phyloP scores from a whole-genome alignment of 306 rosid species.

The Acmispon strigosus region DNA sequence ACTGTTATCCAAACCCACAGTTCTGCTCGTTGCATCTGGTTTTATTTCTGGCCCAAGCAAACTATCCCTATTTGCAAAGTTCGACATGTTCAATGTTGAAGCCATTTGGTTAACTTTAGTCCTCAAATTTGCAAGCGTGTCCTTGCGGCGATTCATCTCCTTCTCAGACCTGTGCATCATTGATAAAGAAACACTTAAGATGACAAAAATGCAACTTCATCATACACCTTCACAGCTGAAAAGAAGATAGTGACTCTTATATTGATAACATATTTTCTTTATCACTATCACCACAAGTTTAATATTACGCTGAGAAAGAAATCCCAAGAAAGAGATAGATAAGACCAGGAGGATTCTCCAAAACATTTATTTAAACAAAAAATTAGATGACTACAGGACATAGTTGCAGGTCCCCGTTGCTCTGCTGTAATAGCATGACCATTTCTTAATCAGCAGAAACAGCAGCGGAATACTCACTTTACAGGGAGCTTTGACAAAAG shows the following conservation, averaged over 20 bases:
- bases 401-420: constrained; percentile 5
- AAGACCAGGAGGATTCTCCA: not conserved
- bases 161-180: constrained; percentile 66
- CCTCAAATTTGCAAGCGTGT: constrained; percentile 65
- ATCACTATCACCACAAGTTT: not conserved
- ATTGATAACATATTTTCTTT: not conserved
- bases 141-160: constrained; percentile 97
- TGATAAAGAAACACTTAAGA: constrained; percentile 21
- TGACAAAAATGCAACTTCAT: constrained; percentile 4
- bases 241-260: not conserved
- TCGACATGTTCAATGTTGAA: constrained; percentile 74
- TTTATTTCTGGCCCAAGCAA: constrained; percentile 90
- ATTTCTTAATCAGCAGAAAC: not conserved
- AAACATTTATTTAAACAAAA: not conserved
- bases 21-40: constrained; percentile 71
- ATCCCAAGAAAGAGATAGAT: not conserved
- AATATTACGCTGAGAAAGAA: not conserved
- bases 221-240: not conserved
- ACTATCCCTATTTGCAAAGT: constrained; percentile 85
- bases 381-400: not conserved
- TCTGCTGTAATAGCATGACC: not conserved
- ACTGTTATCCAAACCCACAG: constrained; percentile 74
- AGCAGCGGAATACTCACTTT: constrained; percentile 52
- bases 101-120: constrained; percentile 88
- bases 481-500: constrained; percentile 72